Evolutionary conservation across 1,284 basidiomycete species (phyloP).

Genomic region (Macrocystidia cucumis): DNA sequence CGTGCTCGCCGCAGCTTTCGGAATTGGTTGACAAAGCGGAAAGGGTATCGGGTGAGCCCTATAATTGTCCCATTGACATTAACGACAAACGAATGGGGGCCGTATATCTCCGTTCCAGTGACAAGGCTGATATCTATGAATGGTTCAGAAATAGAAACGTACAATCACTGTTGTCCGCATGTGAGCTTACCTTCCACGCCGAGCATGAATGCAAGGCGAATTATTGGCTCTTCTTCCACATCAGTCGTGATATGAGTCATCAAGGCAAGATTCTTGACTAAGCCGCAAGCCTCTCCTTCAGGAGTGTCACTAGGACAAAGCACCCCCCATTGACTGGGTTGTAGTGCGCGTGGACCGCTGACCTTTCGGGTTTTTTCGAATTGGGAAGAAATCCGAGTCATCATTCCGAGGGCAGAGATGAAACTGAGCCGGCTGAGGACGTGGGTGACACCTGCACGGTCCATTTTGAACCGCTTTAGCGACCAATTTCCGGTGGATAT

Average conservation of each 20-base stretch:
- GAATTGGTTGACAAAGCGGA: constrained; percentile 86
- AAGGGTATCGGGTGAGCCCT: constrained; percentile 84
- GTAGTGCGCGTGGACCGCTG: constrained; percentile 93
- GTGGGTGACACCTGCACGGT: constrained; percentile 97
- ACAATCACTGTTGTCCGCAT: constrained; percentile 3
- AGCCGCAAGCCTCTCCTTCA: constrained; percentile 98
- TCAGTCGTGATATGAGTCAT: constrained; percentile 99
- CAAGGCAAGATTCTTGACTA: constrained; percentile 97
- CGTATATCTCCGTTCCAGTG: constrained; percentile 96
- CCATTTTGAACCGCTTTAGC: constrained; percentile 99
- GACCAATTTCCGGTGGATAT: constrained; percentile 99
- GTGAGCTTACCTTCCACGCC: constrained; percentile 79
- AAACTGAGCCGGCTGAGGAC: constrained; percentile 93
- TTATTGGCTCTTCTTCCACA: constrained; percentile 93
- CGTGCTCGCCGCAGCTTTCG: constrained; percentile 89
- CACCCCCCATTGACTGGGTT: constrained; percentile 99
- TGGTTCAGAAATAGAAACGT: constrained; percentile 9
- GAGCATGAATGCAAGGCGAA: constrained; percentile 86
- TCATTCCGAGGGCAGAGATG: constrained; percentile 99
- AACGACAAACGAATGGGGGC: constrained; percentile 87
- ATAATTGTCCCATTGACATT: constrained; percentile 97
- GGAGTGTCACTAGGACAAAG: constrained; percentile 98
- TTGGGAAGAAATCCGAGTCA: constrained; percentile 98
- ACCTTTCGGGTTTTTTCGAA: constrained; percentile 99
- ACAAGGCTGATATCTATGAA: constrained; percentile 81